Base-by-base conservation (phyloP, 2,329 filamentous ascomycete genomes). In the Dothistroma pini region DNA sequence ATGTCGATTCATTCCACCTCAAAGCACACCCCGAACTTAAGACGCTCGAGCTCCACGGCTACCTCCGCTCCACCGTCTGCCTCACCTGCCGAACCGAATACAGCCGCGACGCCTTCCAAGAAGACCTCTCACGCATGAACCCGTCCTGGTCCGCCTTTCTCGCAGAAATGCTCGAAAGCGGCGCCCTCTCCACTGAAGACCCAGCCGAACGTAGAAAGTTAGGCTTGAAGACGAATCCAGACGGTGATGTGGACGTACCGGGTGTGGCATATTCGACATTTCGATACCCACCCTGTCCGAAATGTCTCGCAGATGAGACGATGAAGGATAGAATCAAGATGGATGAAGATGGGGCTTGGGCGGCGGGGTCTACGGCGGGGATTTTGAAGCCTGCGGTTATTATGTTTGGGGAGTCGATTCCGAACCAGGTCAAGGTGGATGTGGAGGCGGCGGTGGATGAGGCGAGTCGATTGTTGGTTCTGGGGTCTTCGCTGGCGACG, bases 331-430 rank as follows among this genome's bases (percentile, higher is more conserved):
- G 75, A 29, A 87, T 97, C 1, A 80, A 89, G 63, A 84, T 89
- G 12, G 93, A 97, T 70, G 69, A 72, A 0, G 91, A 97, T 57
- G 93, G 93, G 0, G 93, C 92, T 0, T 96, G 89, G 90, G 77
- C 80, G 44, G 69, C 81, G 6, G 62, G 60, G 2, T 71, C 73
- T 7, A 74, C 67, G 7, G 90, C 86, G 0, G 95, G 93, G 1
- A 86, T 97, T 41, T 75, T 99, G 58, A 97, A 97, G 72, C 95
- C 95, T 3, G 90, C 90, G 0, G 93, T 99, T 1, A 87, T 93
- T 69, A 97, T 97, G 91, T 97, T 97, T 74, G 95, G 95, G 16
- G 95, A 97, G 76, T 93, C 86, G 62, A 96, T 97, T 54, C 80
- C 84, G 0, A 75, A 77, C 1, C 70, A 77, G 1, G 87, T 93